phyloP scores from a whole-genome alignment of 2,329 filamentous ascomycete species.

The Pestalotiopsis sp. region DNA sequence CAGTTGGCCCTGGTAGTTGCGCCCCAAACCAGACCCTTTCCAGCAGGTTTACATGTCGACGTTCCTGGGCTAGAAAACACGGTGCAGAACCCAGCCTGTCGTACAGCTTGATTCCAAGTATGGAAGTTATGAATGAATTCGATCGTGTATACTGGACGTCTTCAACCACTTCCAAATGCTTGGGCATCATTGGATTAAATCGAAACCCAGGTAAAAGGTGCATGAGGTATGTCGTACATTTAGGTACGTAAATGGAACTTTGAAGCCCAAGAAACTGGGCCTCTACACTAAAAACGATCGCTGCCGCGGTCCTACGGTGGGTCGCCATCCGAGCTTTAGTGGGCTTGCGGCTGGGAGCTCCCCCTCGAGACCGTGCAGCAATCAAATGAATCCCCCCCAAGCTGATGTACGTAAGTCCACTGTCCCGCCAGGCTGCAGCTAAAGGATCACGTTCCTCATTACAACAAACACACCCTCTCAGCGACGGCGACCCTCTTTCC shows the following conservation, averaged over 20 bases:
- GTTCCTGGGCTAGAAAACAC: background rate
- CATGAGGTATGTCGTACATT: too few species aligned
- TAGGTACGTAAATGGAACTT: background rate
- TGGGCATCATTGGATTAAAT: too few species aligned
- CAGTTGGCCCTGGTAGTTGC: background rate
- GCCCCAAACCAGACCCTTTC: background rate
- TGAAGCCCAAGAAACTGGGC: background rate
- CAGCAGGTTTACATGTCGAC: background rate
- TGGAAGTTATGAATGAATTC: background rate
- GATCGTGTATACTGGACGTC: background rate
- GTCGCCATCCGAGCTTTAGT: conserved; percentile 1
- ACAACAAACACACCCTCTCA: background rate
- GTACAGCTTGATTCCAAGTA: background rate
- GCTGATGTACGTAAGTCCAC: background rate
- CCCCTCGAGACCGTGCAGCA: background rate
- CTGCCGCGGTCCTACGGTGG: background rate
- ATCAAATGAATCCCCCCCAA: background rate
- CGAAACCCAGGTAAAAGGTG: too few species aligned
- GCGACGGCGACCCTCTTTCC: background rate
- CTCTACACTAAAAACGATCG: background rate
- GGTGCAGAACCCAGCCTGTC: background rate
- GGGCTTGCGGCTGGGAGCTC: background rate
- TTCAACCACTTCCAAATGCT: too few species aligned
- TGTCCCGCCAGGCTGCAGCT: conserved; percentile 8
- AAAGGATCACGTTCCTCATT: background rate